A percentile compares a stretch with the other conserved stretches of the same genome.
phyloP scores from a whole-genome alignment of 352 stramenopile species.

The Phytophthora sansomeana region DNA sequence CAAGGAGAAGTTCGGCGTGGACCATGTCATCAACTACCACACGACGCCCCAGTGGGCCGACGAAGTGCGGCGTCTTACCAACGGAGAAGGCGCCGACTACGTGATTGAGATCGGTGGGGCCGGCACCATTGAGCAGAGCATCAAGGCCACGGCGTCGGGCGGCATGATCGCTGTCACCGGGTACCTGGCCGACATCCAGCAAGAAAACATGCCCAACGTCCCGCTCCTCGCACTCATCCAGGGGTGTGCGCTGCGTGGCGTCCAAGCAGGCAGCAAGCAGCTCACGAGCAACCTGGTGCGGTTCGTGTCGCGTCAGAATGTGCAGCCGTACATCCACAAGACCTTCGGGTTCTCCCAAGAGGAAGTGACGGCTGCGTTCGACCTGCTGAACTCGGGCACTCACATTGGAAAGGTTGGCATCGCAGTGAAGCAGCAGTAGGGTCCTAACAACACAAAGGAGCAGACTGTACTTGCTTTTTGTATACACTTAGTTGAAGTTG shows the following conservation, averaged over 20 bases:
- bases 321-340: slow-evolving; percentile 36
- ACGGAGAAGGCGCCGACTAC: slow-evolving; percentile 38
- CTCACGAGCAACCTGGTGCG: slow-evolving; percentile 31
- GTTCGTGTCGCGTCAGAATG: slow-evolving; percentile 34
- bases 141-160: slow-evolving; percentile 34
- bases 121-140: slow-evolving; percentile 46
- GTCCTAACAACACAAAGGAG: too few species aligned
- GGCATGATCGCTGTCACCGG: slow-evolving; percentile 40
- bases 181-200: slow-evolving; percentile 34
- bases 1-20: slow-evolving; percentile 39
- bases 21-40: slow-evolving; percentile 46
- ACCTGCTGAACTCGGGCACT: slow-evolving; percentile 24
- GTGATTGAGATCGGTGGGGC: slow-evolving; percentile 45
- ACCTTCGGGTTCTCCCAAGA: slow-evolving; percentile 35
- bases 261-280: slow-evolving; percentile 33
- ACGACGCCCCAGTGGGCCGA: slow-evolving; percentile 41
- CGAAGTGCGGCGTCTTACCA: slow-evolving; percentile 32
- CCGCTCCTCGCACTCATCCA: slow-evolving; percentile 31
- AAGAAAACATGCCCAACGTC: slow-evolving; percentile 45
- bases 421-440: slow-evolving; percentile 21
- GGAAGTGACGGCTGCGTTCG: slow-evolving; percentile 37
- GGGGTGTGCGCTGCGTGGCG: slow-evolving; percentile 29
- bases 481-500: too few species aligned
- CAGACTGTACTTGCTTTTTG: too few species aligned
- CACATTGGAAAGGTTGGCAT: slow-evolving; percentile 45